phyloP scores from a whole-genome alignment of 179 eudicot species.

The Heliamphora pulchella region DNA sequence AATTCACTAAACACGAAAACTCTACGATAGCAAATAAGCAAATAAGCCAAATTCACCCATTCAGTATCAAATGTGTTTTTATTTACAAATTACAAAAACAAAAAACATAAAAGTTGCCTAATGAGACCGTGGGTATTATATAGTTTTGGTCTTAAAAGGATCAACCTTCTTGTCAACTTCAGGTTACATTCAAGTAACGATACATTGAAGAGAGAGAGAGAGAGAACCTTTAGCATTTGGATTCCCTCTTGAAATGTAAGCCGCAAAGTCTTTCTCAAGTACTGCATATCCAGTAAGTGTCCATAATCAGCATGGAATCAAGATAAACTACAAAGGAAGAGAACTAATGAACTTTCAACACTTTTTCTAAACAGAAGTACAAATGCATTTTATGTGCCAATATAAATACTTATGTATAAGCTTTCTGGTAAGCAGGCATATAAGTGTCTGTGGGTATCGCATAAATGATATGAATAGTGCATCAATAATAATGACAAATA shows the following conservation, averaged over 20 bases:
- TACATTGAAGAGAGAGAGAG: neutral
- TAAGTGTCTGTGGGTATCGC: neutral
- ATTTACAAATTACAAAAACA: too few species aligned
- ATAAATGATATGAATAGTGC: neutral
- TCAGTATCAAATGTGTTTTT: too few species aligned
- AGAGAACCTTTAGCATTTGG: constrained; percentile 70
- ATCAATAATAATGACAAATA: neutral
- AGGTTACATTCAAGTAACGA: neutral
- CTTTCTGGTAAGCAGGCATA: neutral
- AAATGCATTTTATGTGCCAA: neutral
- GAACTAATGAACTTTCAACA: neutral
- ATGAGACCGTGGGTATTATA: too few species aligned
- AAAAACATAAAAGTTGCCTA: too few species aligned
- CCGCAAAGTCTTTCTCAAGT: constrained; percentile 59
- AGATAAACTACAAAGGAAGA: neutral
- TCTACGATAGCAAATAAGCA: too few species aligned
- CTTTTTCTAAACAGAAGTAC: neutral
- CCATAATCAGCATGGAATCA: constrained; percentile 1
- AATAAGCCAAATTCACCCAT: too few species aligned
- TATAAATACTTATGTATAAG: neutral
- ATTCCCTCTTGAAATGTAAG: constrained; percentile 86
- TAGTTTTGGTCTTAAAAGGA: too few species aligned
- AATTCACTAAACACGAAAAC: too few species aligned
- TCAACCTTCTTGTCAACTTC: neutral
- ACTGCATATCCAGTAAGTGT: constrained; percentile 39